Evolutionary conservation across 2,329 filamentous ascomycete species (phyloP).

Genomic region (Bipolaris sorokiniana): DNA sequence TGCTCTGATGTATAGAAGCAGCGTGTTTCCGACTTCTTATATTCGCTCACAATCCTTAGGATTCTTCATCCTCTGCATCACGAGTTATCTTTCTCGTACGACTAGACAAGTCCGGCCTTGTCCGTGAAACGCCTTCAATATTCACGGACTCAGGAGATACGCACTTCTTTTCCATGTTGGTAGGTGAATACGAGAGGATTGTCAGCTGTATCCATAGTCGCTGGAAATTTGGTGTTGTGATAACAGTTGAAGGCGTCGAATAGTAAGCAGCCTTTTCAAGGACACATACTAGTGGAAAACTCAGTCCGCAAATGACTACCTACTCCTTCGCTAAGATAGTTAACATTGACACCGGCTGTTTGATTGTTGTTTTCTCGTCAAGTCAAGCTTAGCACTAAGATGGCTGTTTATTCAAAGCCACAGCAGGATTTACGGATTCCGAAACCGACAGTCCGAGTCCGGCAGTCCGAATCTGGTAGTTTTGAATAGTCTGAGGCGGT

Average conservation of each 20-base stretch:
- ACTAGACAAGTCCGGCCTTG: background rate
- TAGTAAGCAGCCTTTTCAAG: background rate
- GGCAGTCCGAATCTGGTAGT: too few species aligned
- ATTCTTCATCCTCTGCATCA: background rate
- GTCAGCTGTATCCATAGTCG: background rate
- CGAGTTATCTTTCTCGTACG: background rate
- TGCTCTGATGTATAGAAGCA: constrained; percentile 9
- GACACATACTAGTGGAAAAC: background rate
- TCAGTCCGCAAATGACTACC: background rate
- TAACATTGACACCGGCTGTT: background rate
- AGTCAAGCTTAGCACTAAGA: too few species aligned
- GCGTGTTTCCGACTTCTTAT: constrained; percentile 3
- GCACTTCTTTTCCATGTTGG: background rate
- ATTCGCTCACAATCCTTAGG: background rate
- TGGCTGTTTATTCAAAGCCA: too few species aligned
- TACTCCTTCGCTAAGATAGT: too few species aligned
- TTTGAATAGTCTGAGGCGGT: too few species aligned
- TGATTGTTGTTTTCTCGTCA: background rate
- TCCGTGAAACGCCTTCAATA: background rate
- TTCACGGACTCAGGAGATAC: background rate
- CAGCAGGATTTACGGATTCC: too few species aligned
- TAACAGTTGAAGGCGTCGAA: constrained; percentile 1
- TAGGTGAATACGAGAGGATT: background rate
- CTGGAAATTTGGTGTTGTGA: constrained; percentile 8
- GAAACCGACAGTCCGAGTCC: too few species aligned